These are phyloP conservation scores for Cylindrotheca closterium DNA, from an alignment of 108 stramenopile genomes.

Conservation along the genomic window DNA sequence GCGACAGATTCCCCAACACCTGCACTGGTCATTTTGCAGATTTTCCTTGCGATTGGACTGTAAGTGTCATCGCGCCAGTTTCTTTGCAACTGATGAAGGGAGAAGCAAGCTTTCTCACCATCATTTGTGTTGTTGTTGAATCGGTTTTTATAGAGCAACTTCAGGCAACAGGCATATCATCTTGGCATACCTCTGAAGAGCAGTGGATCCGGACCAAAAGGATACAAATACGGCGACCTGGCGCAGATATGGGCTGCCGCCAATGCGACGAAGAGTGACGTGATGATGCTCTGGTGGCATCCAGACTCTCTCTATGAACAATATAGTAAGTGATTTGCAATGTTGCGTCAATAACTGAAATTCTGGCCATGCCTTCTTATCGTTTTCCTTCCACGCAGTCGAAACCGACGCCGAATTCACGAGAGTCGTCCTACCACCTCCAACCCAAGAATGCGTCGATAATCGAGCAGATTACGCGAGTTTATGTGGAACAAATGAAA, in stretches of 20 bases:
- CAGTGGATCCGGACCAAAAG: not conserved
- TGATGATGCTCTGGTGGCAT: conserved; percentile 32
- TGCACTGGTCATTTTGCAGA: conserved; percentile 27
- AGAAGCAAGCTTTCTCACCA: too few species aligned
- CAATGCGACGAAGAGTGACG: conserved; percentile 35
- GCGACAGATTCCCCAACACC: conserved; percentile 12
- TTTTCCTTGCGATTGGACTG: conserved; percentile 9
- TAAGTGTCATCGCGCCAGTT: not conserved
- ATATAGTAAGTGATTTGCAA: conserved; percentile 6
- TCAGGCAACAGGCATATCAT: conserved; percentile 11
- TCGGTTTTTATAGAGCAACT: conserved; percentile 1
- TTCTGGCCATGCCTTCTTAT: conserved; percentile 12
- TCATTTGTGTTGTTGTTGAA: too few species aligned
- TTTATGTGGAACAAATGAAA: conserved; percentile 7
- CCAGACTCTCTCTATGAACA: conserved; percentile 28
- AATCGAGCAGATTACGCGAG: not conserved
- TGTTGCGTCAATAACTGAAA: not conserved
- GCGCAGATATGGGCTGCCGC: conserved; percentile 40
- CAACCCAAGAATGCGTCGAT: conserved; percentile 26
- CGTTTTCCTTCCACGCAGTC: not conserved
- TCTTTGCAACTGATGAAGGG: too few species aligned
- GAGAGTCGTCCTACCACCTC: conserved; percentile 18
- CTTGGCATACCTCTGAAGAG: conserved; percentile 10
- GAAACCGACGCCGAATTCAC: conserved; percentile 35
- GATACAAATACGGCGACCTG: conserved; percentile 19